Base-by-base conservation (phyloP, 805 yeast species). In the Gaillardinia entomophila region DNA sequence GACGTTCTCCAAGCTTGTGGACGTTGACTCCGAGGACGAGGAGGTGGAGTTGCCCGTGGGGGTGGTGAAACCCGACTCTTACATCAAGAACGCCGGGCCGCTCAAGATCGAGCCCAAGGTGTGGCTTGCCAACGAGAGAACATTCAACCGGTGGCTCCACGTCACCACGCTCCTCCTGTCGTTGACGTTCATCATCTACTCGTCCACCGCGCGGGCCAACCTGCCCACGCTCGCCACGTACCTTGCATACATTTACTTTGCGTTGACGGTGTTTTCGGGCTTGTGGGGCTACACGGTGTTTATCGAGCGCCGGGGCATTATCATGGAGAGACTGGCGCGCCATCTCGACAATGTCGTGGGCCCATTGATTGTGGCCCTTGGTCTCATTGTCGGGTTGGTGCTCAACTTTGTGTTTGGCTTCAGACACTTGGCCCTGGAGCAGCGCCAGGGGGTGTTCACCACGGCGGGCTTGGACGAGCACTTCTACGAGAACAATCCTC, bases 101-200 rank as follows among this genome's bases (percentile, higher is more conserved):
- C 76, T 88, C 35, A 88, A 84, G 60, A 89, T 92, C 37, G 98
- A 92, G 65, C 94, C 97, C 19, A 92, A 92, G 54, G 98, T 92
- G 11, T 92, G 97, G 97, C 71, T 92, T 42, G 98, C 98, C 18
- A 92, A 92, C 53, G 98, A 92, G 65, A 82, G 98, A 58, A 92
- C 98, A 3, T 90, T 89, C 65, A 82, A 86, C 67, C 76, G 94
- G 59, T 92, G 98, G 98, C 68, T 92, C 43, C 88, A 82, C 42
- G 90, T 90, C 15, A 83, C 95, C 11, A 77, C 94, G 0, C 66
- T 92, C 53, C 70, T 92, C 45, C 79, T 95, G 14, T 79, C 89
- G 0, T 63, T 92, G 48, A 87, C 97, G 0, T 88, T 89, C 51
- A 71, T 92, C 12, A 74, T 92, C 34, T 85, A 85, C 63, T 75